A percentile compares a stretch with the other conserved stretches of the same genome.
phyloP scores from a whole-genome alignment of 495 filamentous ascomycete species.

The Annulohypoxylon bovei region DNA sequence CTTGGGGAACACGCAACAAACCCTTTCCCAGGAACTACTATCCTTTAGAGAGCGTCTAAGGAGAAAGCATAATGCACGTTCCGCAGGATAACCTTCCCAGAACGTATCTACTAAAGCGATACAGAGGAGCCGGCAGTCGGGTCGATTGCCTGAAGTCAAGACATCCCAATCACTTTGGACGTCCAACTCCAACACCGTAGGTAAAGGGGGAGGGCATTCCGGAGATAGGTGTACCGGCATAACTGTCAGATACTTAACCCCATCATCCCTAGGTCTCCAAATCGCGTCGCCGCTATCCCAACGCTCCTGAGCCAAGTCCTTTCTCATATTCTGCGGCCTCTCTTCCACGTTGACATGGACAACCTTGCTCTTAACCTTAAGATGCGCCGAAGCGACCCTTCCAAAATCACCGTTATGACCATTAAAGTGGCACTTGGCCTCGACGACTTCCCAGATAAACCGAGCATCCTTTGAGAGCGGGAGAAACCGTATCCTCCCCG shows the following conservation, averaged over 20 bases:
- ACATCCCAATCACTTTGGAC: conserved; percentile 19
- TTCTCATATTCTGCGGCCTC: conserved; percentile 13
- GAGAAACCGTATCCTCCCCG: conserved; percentile 26
- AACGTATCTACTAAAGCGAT: conserved; percentile 7
- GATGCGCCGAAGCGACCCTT: neutral
- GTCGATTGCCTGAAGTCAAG: neutral
- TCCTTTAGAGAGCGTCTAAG: neutral
- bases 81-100: conserved; percentile 4
- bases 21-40: conserved; percentile 2
- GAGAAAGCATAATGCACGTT: conserved; percentile 14
- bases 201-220: neutral
- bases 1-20: conserved; percentile 8
- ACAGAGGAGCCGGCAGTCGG: conserved; percentile 1
- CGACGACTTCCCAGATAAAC: conserved; percentile 8
- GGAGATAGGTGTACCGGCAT: neutral
- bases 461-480: neutral
- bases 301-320: neutral
- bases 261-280: neutral
- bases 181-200: conserved; percentile 9
- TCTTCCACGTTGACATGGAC: conserved; percentile 9
- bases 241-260: neutral
- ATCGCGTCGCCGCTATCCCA: neutral
- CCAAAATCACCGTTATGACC: neutral
- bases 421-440: neutral
- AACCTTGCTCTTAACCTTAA: neutral